Evolutionary conservation across 169 alveolate species (phyloP), one percentile per base, ranked within the genome.

Genomic region (Miamiensis avidus): DNA sequence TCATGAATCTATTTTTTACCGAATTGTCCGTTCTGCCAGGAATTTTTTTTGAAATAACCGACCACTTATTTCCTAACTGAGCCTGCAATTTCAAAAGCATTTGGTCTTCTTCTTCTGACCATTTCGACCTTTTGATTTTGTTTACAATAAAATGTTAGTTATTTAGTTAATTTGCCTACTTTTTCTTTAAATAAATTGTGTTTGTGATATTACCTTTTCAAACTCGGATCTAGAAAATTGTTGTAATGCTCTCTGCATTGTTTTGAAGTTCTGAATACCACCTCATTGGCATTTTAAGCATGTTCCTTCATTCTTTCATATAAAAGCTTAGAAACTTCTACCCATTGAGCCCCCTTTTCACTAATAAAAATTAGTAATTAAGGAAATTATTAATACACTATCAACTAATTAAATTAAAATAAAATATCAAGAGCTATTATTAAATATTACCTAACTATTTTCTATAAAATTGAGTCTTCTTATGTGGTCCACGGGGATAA

Each of bases 161-260:
- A 49, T 49, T 49, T 11, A 11, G 20, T 49, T 49, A 11, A 49
- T 11, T 49, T 49, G 20, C 20, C 69, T 11, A 11, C 69, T 4
- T 49, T 49, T 49, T 49, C 26, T 49, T 11, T 49, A 49, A 11
- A 11, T 20, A 49, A 49, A 11, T 49, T 11, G n/a, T n/a, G n/a
- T n/a, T n/a, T 11, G 20, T 49, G 20, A 11, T 49, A 11, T 11
- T 65, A 79, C 84, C 65, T 79, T 29, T 79, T 79, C 20, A 79
- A 34, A 65, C 64, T 72, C 0, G 84, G 84, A 20, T 79, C 84
- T 34, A 34, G 75, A 28, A 34, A 79, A 49, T 79, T 79, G 11
- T 79, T 79, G 64, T 34, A 79, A 72, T 79, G 84, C 29, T 79
- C 84, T 79, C 84, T 79, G 30, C 84, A 79, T 79, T 79, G 29